Base-by-base conservation (phyloP, 1,284 basidiomycete genomes). In the Ceraceosorus bombacis region DNA sequence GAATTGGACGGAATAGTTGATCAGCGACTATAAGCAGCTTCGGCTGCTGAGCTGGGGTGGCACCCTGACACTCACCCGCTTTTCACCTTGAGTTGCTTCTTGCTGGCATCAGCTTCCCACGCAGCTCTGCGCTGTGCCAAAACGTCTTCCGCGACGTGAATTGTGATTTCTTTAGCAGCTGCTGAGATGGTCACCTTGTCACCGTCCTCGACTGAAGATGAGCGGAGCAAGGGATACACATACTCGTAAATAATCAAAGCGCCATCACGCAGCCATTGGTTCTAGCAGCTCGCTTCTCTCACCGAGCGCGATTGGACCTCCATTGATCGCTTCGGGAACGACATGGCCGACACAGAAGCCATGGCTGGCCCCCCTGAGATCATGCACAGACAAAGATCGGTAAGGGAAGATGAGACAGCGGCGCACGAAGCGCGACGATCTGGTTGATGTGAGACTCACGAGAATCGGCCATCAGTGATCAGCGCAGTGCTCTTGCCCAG, bases 391-490 rank as follows among this genome's bases (percentile, higher is more conserved):
- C 38, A 7, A 2, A 54, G 39, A 53, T 61, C n/a, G 8, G 51
- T 92, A 89, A 36, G 93, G 94, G 1, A 90, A 89, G 67, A 94
- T 88, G 73, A 94, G 91, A 4, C 91, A 90, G 60, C 93, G 88
- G 70, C 87, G 87, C 81, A 94, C 94, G 12, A 74, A 72, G 60
- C 27, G 3, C 27, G 27, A 27, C 27, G 27, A 27, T 27, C 27
- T 27, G 27, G 27, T 27, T 27, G 27, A 27, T 76, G 75, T 41
- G 71, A 70, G 12, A 88, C 91, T 57, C 93, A 94, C 39, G 88
- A 91, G 83, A 98, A 98, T 49, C 94, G 85, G 51, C 94, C 94
- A 78, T 98, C 94, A 0, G 94, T 98, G 70, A 98, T 86, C 65
- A 95, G 84, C 1, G 93, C 93, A 3, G 92, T 93, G 56, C 88